A percentile compares a stretch with the other conserved stretches of the same genome.
Conservation (phyloP, 139 green algal genomes). For the Pseudopediastrum boryanum region DNA sequence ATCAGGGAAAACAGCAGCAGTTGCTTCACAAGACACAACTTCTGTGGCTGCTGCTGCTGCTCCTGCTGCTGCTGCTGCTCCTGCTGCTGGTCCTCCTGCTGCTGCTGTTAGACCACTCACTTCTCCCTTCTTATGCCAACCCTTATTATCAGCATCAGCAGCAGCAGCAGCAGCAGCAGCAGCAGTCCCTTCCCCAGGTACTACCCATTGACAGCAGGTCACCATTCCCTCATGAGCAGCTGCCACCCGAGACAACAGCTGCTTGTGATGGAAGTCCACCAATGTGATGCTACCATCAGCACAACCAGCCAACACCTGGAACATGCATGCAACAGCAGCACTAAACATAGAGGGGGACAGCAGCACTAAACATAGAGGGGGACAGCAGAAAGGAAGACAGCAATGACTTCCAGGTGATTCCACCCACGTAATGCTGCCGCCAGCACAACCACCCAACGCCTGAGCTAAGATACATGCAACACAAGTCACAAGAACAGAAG, state of each 20-base stretch:
- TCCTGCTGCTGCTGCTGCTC: conserved; percentile 1
- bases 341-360: not conserved
- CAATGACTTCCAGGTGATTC: not conserved
- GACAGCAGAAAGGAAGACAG: not conserved
- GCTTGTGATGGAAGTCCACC: too few species aligned
- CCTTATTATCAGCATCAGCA: too few species aligned
- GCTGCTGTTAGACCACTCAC: too few species aligned
- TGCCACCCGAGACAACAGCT: too few species aligned
- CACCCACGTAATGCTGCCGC: not conserved
- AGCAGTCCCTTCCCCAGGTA: too few species aligned
- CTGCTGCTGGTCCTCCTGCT: not conserved
- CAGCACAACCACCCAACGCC: not conserved
- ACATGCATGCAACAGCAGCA: not conserved
- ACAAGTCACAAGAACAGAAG: not conserved
- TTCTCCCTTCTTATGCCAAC: too few species aligned
- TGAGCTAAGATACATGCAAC: not conserved
- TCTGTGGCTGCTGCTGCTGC: not conserved
- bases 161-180: too few species aligned
- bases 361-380: not conserved
- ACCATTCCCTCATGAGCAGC: too few species aligned
- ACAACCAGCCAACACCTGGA: conserved; percentile 18
- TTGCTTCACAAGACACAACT: not conserved
- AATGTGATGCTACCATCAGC: not conserved
- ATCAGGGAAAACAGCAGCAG: not conserved
- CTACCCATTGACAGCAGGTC: too few species aligned